Evolutionary conservation across 441 rosid species (phyloP).

Genomic region (Hura crepitans): DNA sequence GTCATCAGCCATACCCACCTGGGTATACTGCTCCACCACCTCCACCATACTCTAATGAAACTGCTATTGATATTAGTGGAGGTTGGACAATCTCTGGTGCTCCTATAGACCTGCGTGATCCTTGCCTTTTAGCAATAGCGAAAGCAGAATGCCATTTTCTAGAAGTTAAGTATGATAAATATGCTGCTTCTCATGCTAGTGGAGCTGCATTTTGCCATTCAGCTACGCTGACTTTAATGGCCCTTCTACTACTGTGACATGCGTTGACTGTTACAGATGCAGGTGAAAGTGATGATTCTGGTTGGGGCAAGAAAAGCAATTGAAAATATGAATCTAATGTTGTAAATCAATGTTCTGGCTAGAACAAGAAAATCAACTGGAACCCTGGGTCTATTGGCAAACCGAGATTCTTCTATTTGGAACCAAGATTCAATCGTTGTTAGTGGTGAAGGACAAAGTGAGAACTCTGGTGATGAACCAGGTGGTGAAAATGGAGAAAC

Average conservation of each 20-base stretch:
- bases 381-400: conserved; percentile 31
- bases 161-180: conserved; percentile 81
- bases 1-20: conserved; percentile 74
- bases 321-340: conserved; percentile 26
- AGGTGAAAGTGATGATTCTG: conserved; percentile 69
- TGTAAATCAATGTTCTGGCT: conserved; percentile 23
- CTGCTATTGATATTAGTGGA: conserved; percentile 79
- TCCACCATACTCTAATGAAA: conserved; percentile 53
- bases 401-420: conserved; percentile 30
- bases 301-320: conserved; percentile 27
- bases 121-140: conserved; percentile 80
- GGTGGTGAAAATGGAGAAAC: conserved; percentile 40
- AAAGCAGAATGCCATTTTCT: conserved; percentile 82
- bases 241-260: conserved; percentile 78
- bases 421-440: conserved; percentile 33
- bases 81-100: conserved; percentile 95
- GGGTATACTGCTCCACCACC: conserved; percentile 74
- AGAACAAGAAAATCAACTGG: conserved; percentile 32
- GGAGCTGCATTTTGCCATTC: conserved; percentile 96
- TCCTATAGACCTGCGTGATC: conserved; percentile 72
- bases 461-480: conserved; percentile 29
- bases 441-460: conserved; percentile 34
- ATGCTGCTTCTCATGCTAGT: conserved; percentile 76
- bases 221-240: conserved; percentile 81
- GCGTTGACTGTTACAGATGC: conserved; percentile 58